phyloP scores from a whole-genome alignment of 1,139 yeast species.

The Candida tetrigidarum region DNA sequence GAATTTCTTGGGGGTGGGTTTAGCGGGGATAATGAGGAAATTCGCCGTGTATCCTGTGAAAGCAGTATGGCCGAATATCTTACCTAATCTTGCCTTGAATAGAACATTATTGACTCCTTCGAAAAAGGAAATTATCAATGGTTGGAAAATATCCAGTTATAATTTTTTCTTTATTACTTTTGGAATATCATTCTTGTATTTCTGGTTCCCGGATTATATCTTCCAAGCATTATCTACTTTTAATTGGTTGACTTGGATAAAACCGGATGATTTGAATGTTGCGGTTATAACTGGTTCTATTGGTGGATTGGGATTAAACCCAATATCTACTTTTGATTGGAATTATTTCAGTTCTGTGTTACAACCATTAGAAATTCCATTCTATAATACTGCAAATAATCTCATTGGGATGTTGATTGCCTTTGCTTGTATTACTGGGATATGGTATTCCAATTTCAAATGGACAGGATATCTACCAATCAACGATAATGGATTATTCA shows the following conservation, averaged over 20 bases:
- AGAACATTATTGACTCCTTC: slow-evolving; percentile 52
- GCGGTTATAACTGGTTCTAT: slow-evolving; percentile 59
- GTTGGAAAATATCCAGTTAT: slow-evolving; percentile 40
- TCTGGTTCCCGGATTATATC: slow-evolving; percentile 40
- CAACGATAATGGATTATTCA: slow-evolving; percentile 47
- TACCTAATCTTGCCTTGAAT: slow-evolving; percentile 62
- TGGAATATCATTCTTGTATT: slow-evolving; percentile 31
- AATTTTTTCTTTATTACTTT: slow-evolving; percentile 31
- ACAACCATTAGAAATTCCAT: slow-evolving; percentile 45
- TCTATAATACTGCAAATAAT: slow-evolving; percentile 46
- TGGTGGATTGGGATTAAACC: slow-evolving; percentile 63
- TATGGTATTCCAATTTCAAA: slow-evolving; percentile 53
- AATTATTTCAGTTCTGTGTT: slow-evolving; percentile 28
- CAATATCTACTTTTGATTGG: slow-evolving; percentile 59
- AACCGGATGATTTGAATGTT: slow-evolving; percentile 36
- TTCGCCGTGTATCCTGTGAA: slow-evolving; percentile 62
- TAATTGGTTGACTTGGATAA: slow-evolving; percentile 45
- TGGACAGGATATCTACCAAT: slow-evolving; percentile 60
- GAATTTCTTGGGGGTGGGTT: slow-evolving; percentile 65
- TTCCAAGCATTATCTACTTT: slow-evolving; percentile 36
- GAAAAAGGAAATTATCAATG: slow-evolving; percentile 41
- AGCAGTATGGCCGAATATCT: slow-evolving; percentile 59
- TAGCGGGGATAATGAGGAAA: slow-evolving; percentile 63
- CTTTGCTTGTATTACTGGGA: slow-evolving; percentile 44
- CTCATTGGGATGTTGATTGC: slow-evolving; percentile 47